Evolutionary conservation across 805 yeast species (phyloP).

Genomic region (Wickerhamomyces rabaulensis): DNA sequence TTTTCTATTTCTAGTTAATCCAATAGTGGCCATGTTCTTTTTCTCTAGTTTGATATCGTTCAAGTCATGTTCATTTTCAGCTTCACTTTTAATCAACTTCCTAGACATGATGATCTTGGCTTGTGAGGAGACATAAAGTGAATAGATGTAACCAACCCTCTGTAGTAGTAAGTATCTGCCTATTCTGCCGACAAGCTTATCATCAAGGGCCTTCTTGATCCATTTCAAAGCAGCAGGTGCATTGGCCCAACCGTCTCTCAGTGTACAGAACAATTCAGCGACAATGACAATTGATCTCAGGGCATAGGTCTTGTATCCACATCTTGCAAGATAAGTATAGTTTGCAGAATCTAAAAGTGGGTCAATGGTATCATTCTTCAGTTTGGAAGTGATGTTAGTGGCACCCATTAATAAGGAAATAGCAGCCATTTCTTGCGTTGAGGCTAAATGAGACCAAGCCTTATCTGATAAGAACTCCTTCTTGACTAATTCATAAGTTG

Average conservation of each 20-base stretch:
- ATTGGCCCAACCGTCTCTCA: constrained; percentile 37
- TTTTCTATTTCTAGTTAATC: constrained; percentile 63
- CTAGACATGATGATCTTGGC: constrained; percentile 26
- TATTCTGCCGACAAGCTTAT: constrained; percentile 38
- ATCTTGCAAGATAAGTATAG: constrained; percentile 70
- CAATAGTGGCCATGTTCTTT: constrained; percentile 35
- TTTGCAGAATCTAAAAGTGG: constrained; percentile 57
- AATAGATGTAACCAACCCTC: constrained; percentile 48
- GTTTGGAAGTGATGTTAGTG: constrained; percentile 34
- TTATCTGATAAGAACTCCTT: constrained; percentile 73
- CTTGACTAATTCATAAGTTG: constrained; percentile 75
- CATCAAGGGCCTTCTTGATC: constrained; percentile 42
- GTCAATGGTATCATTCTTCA: constrained; percentile 39
- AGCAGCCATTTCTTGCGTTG: constrained; percentile 86
- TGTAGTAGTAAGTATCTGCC: constrained; percentile 49
- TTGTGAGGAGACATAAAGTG: constrained; percentile 34
- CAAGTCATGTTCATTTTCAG: constrained; percentile 2
- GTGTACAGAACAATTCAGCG: constrained; percentile 57
- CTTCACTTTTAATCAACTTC: constrained; percentile 16
- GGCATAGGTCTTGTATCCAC: constrained; percentile 64
- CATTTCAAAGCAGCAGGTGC: constrained; percentile 38
- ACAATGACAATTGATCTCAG: constrained; percentile 61
- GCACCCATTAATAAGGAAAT: constrained; percentile 61
- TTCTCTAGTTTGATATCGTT: constrained; percentile 34
- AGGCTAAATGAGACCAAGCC: constrained; percentile 77